Evolutionary conservation across 2,329 filamentous ascomycete genomes (phyloP), one percentile per base, ranked within the genome.

Genomic region (Paramyrothecium sp.): DNA sequence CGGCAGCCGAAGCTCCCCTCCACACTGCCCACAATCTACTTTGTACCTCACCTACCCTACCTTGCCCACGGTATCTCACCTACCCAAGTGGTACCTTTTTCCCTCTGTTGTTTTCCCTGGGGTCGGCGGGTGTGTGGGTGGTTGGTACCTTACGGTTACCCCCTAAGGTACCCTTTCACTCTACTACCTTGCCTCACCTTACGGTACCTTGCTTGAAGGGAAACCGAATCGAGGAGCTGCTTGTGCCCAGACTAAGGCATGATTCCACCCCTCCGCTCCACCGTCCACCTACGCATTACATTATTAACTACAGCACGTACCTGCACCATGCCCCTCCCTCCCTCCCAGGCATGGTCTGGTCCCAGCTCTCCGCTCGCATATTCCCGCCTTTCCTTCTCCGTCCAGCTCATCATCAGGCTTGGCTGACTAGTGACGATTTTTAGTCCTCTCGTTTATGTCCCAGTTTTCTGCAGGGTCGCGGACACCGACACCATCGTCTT

Each of bases 391-490:
- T 44, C 38, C 38, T 44, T 7, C 38, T 44, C 38, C 38, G 38
- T 44, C 8, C 38, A 30, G 26, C 26, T 30, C 26, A 30, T 30
- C 26, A 30, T 44, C n/a, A 7, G 13, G 38, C 38, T 12, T 16
- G 38, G 57, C 66, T 69, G 67, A 69, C 60, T 56, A 50, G 30
- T 46, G 44, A 58, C 59, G 53, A 51, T 59, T 57, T 56, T 62
- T 72, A 96, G 92, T 96, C 57, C 81, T 92, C 66, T 96, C 91
- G 67, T 96, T 96, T 76, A 94, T 96, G 84, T 92, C 90, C 73
- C 86, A 88, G 76, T 88, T 90, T 79, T 89, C 89, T 63, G 78
- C 77, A 63, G 73, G 75, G 58, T 73, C 77, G 66, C 78, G 77
- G 60, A 73, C 74, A 62, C 74, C 78, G 44, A 75, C 78, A 22